phyloP scores from a whole-genome alignment of 1,284 basidiomycete genomes.

The Malassezia caprae region DNA sequence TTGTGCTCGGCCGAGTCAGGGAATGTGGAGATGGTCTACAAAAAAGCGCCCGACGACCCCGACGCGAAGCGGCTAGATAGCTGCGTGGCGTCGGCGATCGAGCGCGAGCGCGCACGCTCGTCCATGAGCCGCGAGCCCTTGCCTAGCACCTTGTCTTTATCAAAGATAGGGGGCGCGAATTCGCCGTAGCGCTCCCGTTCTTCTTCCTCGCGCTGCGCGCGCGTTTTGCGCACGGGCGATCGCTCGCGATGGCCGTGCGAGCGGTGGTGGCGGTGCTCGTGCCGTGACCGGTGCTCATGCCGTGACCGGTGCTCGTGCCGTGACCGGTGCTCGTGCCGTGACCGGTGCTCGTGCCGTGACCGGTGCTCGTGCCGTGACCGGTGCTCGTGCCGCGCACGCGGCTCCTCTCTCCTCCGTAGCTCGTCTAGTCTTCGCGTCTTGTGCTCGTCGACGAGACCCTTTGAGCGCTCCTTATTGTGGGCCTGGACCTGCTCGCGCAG shows the following conservation, averaged over 20 bases:
- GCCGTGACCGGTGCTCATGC: not conserved
- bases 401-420: not conserved
- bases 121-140: conserved; percentile 16
- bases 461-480: not conserved
- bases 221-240: conserved; percentile 10
- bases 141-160: conserved; percentile 17
- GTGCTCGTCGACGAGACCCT: conserved; percentile 10
- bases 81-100: conserved; percentile 8
- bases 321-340: not conserved
- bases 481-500: conserved; percentile 1
- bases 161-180: conserved; percentile 3
- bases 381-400: not conserved
- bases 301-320: not conserved
- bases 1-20: not conserved
- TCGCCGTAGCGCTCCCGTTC: conserved; percentile 2
- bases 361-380: not conserved
- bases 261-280: not conserved
- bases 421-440: conserved; percentile 1
- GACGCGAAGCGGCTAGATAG: conserved; percentile 10
- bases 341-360: not conserved
- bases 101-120: conserved; percentile 10
- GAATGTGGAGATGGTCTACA: conserved; percentile 6
- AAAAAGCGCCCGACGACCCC: conserved; percentile 7
- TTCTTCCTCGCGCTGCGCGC: conserved; percentile 14
- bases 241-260: not conserved